Base-by-base conservation (phyloP, 352 stramenopile species). In the Globisporangium solare region DNA sequence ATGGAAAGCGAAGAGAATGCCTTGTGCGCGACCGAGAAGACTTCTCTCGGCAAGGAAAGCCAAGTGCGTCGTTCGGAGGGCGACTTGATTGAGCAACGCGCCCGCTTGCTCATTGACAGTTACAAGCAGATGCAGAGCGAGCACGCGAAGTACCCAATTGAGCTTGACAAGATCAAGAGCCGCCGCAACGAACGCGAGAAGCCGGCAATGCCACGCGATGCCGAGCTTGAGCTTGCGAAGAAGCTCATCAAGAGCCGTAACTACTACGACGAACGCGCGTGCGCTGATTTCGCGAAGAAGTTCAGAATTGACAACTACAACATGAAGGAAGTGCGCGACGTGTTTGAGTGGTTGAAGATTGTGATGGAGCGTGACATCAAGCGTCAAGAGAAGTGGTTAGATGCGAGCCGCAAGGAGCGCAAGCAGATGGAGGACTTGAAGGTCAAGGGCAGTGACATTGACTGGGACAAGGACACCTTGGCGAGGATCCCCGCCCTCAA, bases 51-150 rank as follows among this genome's bases (percentile, higher is more conserved):
- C 11, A 94, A 92, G 74, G 85, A 94, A 65, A 79, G 60, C 51
- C 83, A 94, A 52, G 80, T 94, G 41, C 83, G 83, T 51, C 83
- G 82, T 39, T 83, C 82, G 6, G 85, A 94, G 60, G 67, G 63
- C 21, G 85, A 94, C 63, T 63, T 94, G 20, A 88, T 94, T 42
- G 83, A 94, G 66, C 85, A 94, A 71, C 85, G 85, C 39, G 85
- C 85, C 6, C 85, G 85, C 18, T 73, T 79, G 39, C 66, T 94
- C 14, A 85, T 90, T 43, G 82, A 92, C 64, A 90, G 75, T 68
- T 94, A 94, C 85, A 94, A 94, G 69, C 77, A 89, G 67, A 94
- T 94, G 79, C 82, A 92, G 62, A 65, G 57, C 2, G 85, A 94
- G 58, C 85, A 94, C 63, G 73, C 83, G 58, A 94, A 94, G 78